A percentile compares a stretch with the other conserved stretches of the same genome.
phyloP scores from a whole-genome alignment of 1,139 yeast species.

The Diutina rugosa region DNA sequence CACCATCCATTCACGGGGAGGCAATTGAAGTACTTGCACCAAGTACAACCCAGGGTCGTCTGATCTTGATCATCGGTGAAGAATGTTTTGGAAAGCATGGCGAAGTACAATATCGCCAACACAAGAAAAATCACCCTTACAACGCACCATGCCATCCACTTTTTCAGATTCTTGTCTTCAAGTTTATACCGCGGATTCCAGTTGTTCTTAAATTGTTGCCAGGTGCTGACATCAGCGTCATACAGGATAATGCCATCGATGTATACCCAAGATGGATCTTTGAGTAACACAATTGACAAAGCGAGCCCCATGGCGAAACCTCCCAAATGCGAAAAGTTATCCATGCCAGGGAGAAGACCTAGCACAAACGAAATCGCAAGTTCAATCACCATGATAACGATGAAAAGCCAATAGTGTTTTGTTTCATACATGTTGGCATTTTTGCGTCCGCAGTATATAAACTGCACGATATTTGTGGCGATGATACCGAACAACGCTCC shows the following conservation, averaged over 20 bases:
- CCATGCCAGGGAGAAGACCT: slow-evolving; percentile 64
- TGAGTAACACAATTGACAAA: slow-evolving; percentile 36
- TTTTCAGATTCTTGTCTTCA: slow-evolving; percentile 19
- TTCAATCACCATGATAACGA: slow-evolving; percentile 40
- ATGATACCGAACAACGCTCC: slow-evolving; percentile 65
- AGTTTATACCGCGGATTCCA: slow-evolving; percentile 29
- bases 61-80: slow-evolving; percentile 15
- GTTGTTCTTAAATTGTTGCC: slow-evolving; percentile 28
- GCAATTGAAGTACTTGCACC: slow-evolving; percentile 70
- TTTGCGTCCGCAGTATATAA: slow-evolving; percentile 42
- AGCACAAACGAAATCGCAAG: slow-evolving; percentile 48
- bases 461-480: slow-evolving; percentile 46
- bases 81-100: slow-evolving; percentile 35
- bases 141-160: slow-evolving; percentile 36
- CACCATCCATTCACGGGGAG: slow-evolving; percentile 69
- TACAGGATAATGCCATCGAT: slow-evolving; percentile 28
- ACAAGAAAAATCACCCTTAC: slow-evolving; percentile 35
- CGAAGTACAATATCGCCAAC: slow-evolving; percentile 39
- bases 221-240: slow-evolving; percentile 20
- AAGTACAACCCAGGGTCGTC: slow-evolving; percentile 25
- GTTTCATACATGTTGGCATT: slow-evolving; percentile 31
- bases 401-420: slow-evolving; percentile 28
- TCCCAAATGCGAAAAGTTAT: slow-evolving; percentile 68
- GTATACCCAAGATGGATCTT: slow-evolving; percentile 45
- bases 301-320: slow-evolving; percentile 58